Percentiles rank a stretch among this genome's conserved stretches.
phyloP scores from a whole-genome alignment of 2,329 filamentous ascomycete species.

The Akanthomyces dipterigenus region DNA sequence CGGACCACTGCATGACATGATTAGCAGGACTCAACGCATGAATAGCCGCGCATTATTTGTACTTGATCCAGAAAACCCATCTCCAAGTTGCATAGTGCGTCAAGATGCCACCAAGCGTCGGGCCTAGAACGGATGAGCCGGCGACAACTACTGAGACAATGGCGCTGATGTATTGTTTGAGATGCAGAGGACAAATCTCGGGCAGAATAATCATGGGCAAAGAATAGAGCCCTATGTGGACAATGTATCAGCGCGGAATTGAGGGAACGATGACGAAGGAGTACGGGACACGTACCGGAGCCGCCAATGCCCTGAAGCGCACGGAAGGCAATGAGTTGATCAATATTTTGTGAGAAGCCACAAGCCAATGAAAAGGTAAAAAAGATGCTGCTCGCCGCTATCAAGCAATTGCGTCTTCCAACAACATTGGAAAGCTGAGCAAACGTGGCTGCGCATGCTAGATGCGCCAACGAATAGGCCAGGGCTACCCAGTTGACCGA shows the following conservation, averaged over 20 bases:
- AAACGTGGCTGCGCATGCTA: constrained; percentile 50
- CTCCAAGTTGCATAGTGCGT: constrained; percentile 44
- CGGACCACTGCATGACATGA: constrained; percentile 35
- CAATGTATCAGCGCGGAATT: neutral
- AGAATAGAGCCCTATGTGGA: constrained; percentile 39
- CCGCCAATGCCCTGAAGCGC: constrained; percentile 42
- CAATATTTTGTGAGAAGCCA: constrained; percentile 36
- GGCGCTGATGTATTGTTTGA: constrained; percentile 37
- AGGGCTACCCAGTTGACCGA: constrained; percentile 48
- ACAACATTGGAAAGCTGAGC: constrained; percentile 48
- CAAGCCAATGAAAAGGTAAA: constrained; percentile 50
- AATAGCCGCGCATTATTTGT: neutral
- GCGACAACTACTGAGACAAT: constrained; percentile 44
- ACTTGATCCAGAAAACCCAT: constrained; percentile 56
- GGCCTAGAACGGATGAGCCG: constrained; percentile 42
- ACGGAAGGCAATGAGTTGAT: constrained; percentile 36
- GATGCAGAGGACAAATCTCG: constrained; percentile 37
- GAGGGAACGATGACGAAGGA: neutral
- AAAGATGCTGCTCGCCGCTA: constrained; percentile 47
- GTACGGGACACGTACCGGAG: constrained; percentile 29
- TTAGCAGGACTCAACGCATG: constrained; percentile 1
- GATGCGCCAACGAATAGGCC: constrained; percentile 48
- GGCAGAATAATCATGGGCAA: constrained; percentile 49
- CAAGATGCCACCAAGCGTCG: constrained; percentile 43
- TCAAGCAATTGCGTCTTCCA: constrained; percentile 44